Base-by-base conservation (phyloP, 2,329 filamentous ascomycete genomes). In the Myriosclerotinia duriaeana region DNA sequence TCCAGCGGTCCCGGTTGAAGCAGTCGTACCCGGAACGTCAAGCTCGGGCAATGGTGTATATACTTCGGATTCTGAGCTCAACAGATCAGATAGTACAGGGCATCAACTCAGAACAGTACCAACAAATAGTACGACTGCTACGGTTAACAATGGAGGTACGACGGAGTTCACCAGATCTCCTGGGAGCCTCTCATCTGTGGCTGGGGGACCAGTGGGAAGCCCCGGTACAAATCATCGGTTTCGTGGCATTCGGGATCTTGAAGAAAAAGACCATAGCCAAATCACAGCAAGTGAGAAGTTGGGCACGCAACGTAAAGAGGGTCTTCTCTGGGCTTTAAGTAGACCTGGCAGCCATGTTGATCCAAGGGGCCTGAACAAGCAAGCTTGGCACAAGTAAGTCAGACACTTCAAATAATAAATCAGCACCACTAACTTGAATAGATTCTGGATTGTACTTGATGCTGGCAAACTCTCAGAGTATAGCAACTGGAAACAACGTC, bases 381-480 rank as follows among this genome's bases (percentile, higher is more conserved):
- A 96, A 78, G 93, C 92, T 61, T 99, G 95, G 95, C 95, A 99
- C 78, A 99, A 99, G 91, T 96, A 82, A 80, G 90, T 85, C 9
- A 26, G 55, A 38, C 36, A 5, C 14, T 17, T 11, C 8, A 5
- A 17, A 15, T 26, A n/a, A n/a, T 15, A 38, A 54, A 8, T 40
- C 12, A 30, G 30, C 20, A n/a, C 44, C 52, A 58, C 72, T 81
- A 72, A 81, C 66, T 20, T 54, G 26, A 22, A 15, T 73, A 96
- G 93, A 76, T 99, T 98, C 79, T 99, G 95, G 95, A 96, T 99
- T 70, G 95, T 99, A 2, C 83, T 99, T 54, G 96, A 98, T 76
- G 93, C 97, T 78, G 95, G 95, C 34, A 97, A 95, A 77, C 84
- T 99, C 20, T 97, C 94, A 1, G 95, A 99, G 76, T 99, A 99